These are phyloP conservation scores for Eutrema japonicum DNA, from an alignment of 345 rosid species.

Conservation along the genomic window DNA sequence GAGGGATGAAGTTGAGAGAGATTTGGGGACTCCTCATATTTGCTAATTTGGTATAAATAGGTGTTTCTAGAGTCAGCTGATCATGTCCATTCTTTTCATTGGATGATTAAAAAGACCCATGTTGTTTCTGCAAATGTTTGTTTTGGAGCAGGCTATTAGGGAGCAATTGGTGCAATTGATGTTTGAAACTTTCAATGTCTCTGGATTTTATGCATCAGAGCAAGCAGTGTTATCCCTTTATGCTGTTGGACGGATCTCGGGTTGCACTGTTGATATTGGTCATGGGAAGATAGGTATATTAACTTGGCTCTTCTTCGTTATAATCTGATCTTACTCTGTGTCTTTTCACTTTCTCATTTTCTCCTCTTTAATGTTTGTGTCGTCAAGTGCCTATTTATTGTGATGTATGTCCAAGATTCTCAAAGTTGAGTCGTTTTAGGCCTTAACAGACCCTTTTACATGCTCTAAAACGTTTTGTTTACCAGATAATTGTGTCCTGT, in stretches of 20 bases:
- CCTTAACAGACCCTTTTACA: not conserved
- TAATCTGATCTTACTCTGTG: not conserved
- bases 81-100: too few species aligned
- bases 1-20: too few species aligned
- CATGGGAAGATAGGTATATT: conserved; percentile 90
- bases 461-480: not conserved
- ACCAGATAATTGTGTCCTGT: not conserved
- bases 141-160: conserved; percentile 68
- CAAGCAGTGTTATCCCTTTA: conserved; percentile 97
- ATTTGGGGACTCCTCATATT: too few species aligned
- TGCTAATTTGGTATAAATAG: too few species aligned
- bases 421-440: not conserved
- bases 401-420: not conserved
- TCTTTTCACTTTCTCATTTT: too few species aligned
- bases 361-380: too few species aligned
- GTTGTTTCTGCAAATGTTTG: conserved; percentile 1
- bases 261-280: conserved; percentile 98
- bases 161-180: conserved; percentile 94
- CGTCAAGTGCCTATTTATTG: not conserved
- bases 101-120: too few species aligned
- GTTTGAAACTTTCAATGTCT: conserved; percentile 96
- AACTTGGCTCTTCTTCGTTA: conserved; percentile 16
- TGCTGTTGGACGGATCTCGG: conserved; percentile 97
- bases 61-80: too few species aligned
- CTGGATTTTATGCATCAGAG: conserved; percentile 98